Evolutionary conservation across 495 filamentous ascomycete genomes (phyloP).

Genomic region (Annulohypoxylon maeteangense): DNA sequence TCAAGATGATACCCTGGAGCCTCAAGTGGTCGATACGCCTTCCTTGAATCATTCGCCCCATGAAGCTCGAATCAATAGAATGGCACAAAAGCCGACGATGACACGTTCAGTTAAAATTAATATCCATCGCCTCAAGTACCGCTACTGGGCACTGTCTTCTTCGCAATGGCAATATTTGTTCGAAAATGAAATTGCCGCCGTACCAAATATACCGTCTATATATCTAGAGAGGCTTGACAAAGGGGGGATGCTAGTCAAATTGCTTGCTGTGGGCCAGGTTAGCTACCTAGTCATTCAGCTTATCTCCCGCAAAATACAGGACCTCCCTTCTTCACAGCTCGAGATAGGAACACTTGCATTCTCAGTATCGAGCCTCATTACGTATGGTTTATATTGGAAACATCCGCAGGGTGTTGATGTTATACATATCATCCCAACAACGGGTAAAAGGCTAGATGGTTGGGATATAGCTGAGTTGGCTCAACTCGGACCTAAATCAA

Average conservation of each 20-base stretch:
- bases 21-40: neutral
- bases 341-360: constrained; percentile 4
- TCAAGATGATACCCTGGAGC: neutral
- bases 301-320: neutral
- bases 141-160: neutral
- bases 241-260: neutral
- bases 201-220: neutral
- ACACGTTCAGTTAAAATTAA: neutral
- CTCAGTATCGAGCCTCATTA: neutral
- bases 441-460: neutral
- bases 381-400: neutral
- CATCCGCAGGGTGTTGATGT: neutral
- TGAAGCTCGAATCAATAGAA: neutral
- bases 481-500: neutral
- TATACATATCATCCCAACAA: neutral
- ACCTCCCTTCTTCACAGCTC: neutral
- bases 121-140: neutral
- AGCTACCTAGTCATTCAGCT: neutral
- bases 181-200: neutral
- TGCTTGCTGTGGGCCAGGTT: neutral
- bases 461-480: neutral
- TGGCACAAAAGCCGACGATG: neutral
- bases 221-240: neutral
- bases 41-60: neutral
- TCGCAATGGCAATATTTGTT: neutral